Evolutionary conservation across 306 rosid genomes (phyloP), one percentile per base, ranked within the genome.

Genomic region (Casuarina equisetifolia): DNA sequence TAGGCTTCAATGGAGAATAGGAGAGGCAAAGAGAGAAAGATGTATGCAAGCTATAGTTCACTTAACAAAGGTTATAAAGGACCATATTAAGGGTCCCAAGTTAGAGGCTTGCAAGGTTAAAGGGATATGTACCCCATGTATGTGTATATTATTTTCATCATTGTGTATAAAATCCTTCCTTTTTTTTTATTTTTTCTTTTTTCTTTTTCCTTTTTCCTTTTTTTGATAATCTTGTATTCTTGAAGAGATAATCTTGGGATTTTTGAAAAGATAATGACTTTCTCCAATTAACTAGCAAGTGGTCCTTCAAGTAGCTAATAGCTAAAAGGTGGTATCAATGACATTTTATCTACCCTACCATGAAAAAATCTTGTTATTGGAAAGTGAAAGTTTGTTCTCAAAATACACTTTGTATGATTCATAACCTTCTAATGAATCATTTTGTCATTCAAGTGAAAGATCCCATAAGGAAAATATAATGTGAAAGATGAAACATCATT

Each of bases 161-260:
- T 12, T 32, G 13, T 69, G 39, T 13, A 16, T 4, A 8, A 59
- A 70, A 45, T 39, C n/a, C n/a, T n/a, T n/a, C n/a, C n/a, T n/a
- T n/a, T n/a, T n/a, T n/a, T n/a, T n/a, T n/a, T n/a, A n/a, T n/a
- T n/a, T n/a, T n/a, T n/a, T n/a, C n/a, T n/a, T n/a, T n/a, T n/a
- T n/a, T n/a, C n/a, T n/a, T n/a, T n/a, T n/a, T n/a, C n/a, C n/a
- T n/a, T n/a, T n/a, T n/a, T n/a, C n/a, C 36, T 43, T 71, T 9
- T 44, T 19, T 15, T 48, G 20, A 73, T 62, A 25, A 68, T 76
- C 35, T 40, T 54, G 25, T 76, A 42, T 77, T 74, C 46, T 73
- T 40, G 32, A 25, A 25, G 32, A 25, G 32, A 25, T 0, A 25
- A 25, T 25, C 32, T 25, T 25, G 32, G 1, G 32, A 25, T 25